Conservation (phyloP, 2,329 filamentous ascomycete genomes). For the Seiridium unicorne region DNA sequence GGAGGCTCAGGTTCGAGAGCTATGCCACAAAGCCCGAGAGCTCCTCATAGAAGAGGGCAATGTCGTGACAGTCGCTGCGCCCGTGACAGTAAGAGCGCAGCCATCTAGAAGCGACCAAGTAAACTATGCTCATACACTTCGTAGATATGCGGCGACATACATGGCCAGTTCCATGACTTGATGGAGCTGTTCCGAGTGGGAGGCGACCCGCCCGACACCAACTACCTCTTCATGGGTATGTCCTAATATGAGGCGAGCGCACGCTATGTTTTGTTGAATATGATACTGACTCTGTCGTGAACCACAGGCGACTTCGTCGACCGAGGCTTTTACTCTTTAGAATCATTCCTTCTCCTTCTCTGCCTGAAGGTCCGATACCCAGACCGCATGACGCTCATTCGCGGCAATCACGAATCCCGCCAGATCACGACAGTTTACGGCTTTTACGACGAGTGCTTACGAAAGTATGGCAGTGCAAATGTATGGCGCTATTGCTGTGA, state of each 20-base stretch:
- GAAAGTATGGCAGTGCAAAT: conserved; percentile 98
- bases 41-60: conserved; percentile 97
- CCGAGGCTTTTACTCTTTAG: conserved; percentile 96
- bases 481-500: conserved; percentile 99
- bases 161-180: conserved; percentile 93
- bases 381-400: conserved; percentile 95
- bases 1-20: conserved; percentile 89
- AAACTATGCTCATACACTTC: conserved; percentile 10
- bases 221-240: conserved; percentile 93
- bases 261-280: background rate
- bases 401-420: conserved; percentile 97
- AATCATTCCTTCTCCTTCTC: conserved; percentile 95
- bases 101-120: background rate
- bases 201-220: conserved; percentile 90
- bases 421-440: conserved; percentile 99
- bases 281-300: conserved; percentile 15
- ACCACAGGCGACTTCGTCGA: conserved; percentile 87
- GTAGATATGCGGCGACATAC: conserved; percentile 93
- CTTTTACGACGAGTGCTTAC: conserved; percentile 98
- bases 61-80: conserved; percentile 90
- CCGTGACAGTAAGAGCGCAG: conserved; percentile 70
- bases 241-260: background rate
- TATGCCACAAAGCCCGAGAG: conserved; percentile 96
- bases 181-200: conserved; percentile 97
- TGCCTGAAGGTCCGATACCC: conserved; percentile 98